Evolutionary conservation across 2,329 filamentous ascomycete species (phyloP), one percentile per base, ranked within the genome.

Genomic region (Exophiala sp.): DNA sequence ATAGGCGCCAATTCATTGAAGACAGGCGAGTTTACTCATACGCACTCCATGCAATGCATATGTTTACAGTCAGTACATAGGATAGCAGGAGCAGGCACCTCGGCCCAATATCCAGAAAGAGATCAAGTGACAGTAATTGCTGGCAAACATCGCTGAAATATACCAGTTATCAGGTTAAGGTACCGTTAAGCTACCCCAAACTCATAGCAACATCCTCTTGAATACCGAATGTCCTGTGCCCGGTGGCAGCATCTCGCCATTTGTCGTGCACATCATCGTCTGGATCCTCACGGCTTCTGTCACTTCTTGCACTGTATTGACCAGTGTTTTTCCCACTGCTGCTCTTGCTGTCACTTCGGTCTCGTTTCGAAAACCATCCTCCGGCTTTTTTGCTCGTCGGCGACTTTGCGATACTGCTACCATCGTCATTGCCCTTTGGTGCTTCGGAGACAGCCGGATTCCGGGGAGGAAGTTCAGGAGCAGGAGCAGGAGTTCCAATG

Each of bases 251-350:
- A 14, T 63, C 59, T 44, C 54, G 50, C 59, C 60, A 63, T 36
- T 50, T 47, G 24, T 62, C 61, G 12, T 51, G 42, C 24, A 60
- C 45, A 50, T 63, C 61, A 35, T 63, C 60, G 9, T 63, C 52
- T 7, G 57, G 59, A 8, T 52, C 59, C 40, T 62, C 61, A 43
- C 58, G 54, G 38, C 58, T 62, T 40, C 54, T 47, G 42, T 59
- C 54, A 34, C 52, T 56, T 39, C 51, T 52, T 18, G 51, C 46
- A 44, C 59, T 62, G 41, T 50, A 41, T 20, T 55, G 51, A 24
- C 51, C 54, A 8, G 59, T 62, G 36, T 62, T 62, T 48, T 59
- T 62, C 34, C 55, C 52, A 40, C 50, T 59, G 47, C 52, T 57
- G 41, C 58, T 60, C 40, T 59, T 62, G 44, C 54, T 58, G 33